Evolutionary conservation across 371 early-diverging fungal species (phyloP), one percentile per base, ranked within the genome.

Genomic region (Mortierella sp.): DNA sequence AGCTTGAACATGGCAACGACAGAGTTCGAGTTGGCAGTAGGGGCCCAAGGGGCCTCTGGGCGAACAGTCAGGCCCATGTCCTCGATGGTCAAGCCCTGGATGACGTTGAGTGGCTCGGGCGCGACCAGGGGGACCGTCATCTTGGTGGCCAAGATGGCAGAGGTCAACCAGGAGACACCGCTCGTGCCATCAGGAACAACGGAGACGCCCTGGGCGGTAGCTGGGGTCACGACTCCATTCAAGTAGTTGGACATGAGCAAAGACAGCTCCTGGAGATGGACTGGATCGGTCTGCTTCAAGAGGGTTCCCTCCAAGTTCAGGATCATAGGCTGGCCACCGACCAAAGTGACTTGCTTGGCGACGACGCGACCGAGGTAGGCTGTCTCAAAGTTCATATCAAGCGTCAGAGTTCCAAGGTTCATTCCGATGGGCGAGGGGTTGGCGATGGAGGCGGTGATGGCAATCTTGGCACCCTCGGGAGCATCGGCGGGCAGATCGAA

Each of bases 351-450:
- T 56, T 78, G 70, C 31, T 82, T 76, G 21, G 85, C 83, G 21
- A 78, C 58, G 21, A 87, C 86, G 24, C 67, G 67, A 43, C 89
- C 89, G 38, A 89, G 76, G 39, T 76, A 73, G 19, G 85, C 79
- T 34, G 83, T 83, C 48, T 86, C 70, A 43, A 84, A 87, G 38
- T 69, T 82, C 66, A 89, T 83, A 18, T 79, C 78, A 60, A 89
- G 72, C 13, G 79, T 78, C 47, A 89, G 82, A 19, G 83, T 83
- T 28, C 89, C 89, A 3, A 89, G 82, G 39, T 80, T 78, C 34
- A 89, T 82, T 19, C 86, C 86, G 45, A 89, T 80, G 51, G 89
- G 87, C 24, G 89, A 89, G 48, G 87, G 86, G 65, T 84, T 84
- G 34, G 71, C 73, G 14, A 89, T 53, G 24, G 82, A 64, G 27